Conservation (phyloP, 2,329 filamentous ascomycete genomes). For the Dothidotthia symphoricarpi region DNA sequence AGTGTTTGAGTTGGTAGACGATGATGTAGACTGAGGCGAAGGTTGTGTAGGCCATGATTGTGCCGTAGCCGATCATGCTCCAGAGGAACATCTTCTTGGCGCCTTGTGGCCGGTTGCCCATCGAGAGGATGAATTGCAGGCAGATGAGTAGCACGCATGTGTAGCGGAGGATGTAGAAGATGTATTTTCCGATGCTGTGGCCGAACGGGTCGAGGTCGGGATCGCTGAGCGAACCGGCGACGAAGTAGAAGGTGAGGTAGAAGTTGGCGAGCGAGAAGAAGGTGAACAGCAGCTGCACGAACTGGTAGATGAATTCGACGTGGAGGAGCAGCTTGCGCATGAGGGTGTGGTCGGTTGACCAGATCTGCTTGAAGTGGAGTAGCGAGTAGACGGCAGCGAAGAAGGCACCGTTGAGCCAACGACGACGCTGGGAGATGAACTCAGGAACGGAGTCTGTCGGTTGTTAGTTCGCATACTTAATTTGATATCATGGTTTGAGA, state of each 20-base stretch:
- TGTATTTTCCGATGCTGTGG: slow-evolving; percentile 75
- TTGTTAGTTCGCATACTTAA: slow-evolving; percentile 4
- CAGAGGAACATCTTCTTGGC: slow-evolving; percentile 85
- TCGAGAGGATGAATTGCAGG: slow-evolving; percentile 92
- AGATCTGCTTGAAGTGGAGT: slow-evolving; percentile 90
- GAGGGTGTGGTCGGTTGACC: slow-evolving; percentile 87
- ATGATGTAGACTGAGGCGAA: slow-evolving; percentile 90
- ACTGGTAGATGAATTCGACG: slow-evolving; percentile 93
- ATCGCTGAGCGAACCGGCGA: slow-evolving; percentile 85
- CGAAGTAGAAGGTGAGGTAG: slow-evolving; percentile 98
- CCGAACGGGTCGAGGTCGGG: slow-evolving; percentile 83
- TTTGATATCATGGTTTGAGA: not conserved
- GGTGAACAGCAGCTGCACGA: slow-evolving; percentile 88
- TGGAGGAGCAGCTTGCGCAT: slow-evolving; percentile 87
- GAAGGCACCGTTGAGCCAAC: slow-evolving; percentile 98
- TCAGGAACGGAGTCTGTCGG: slow-evolving; percentile 79
- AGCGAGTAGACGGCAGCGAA: slow-evolving; percentile 98
- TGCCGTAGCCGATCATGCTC: slow-evolving; percentile 82
- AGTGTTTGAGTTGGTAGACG: slow-evolving; percentile 67
- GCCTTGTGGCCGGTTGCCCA: slow-evolving; percentile 94
- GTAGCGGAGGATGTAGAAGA: slow-evolving; percentile 86
- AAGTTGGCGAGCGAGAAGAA: slow-evolving; percentile 99
- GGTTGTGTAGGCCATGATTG: slow-evolving; percentile 95
- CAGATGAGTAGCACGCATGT: slow-evolving; percentile 82
- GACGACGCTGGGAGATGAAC: slow-evolving; percentile 91